Evolutionary conservation across 768 basidiomycete species (phyloP).

Genomic region (Suillus paluster): DNA sequence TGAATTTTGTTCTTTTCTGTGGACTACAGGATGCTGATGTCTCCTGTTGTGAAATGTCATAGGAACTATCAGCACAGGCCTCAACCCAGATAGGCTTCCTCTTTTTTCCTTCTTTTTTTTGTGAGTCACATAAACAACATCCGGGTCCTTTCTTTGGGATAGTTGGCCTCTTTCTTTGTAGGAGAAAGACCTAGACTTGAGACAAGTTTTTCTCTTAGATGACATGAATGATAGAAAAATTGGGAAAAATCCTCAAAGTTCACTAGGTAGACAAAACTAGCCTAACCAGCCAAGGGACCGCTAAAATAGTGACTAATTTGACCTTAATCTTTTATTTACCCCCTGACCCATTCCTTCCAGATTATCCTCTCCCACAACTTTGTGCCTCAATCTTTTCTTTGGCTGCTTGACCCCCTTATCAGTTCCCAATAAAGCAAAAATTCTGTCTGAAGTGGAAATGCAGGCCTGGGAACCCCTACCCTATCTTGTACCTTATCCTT

Average conservation of each 20-base stretch:
- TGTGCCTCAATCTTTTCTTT: background rate
- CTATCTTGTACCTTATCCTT: constrained; percentile 4
- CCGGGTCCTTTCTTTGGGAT: background rate
- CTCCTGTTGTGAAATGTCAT: background rate
- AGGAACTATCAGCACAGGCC: background rate
- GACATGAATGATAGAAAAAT: background rate
- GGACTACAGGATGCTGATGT: background rate
- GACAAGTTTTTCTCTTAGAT: background rate
- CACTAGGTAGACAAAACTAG: background rate
- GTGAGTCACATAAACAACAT: background rate
- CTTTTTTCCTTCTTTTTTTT: background rate
- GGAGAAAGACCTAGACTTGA: background rate
- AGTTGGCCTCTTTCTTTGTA: background rate
- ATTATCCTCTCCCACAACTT: background rate
- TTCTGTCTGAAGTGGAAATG: background rate
- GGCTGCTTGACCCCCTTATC: background rate
- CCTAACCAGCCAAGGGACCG: too few species aligned
- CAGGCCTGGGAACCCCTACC: background rate
- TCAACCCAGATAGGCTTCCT: background rate
- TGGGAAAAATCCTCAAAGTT: background rate
- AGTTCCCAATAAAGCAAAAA: background rate
- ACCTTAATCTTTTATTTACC: too few species aligned
- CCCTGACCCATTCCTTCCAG: too few species aligned
- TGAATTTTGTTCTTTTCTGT: background rate
- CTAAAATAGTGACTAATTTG: too few species aligned